Evolutionary conservation across 768 basidiomycete species (phyloP).

Genomic region (Pleurotus sapidus): DNA sequence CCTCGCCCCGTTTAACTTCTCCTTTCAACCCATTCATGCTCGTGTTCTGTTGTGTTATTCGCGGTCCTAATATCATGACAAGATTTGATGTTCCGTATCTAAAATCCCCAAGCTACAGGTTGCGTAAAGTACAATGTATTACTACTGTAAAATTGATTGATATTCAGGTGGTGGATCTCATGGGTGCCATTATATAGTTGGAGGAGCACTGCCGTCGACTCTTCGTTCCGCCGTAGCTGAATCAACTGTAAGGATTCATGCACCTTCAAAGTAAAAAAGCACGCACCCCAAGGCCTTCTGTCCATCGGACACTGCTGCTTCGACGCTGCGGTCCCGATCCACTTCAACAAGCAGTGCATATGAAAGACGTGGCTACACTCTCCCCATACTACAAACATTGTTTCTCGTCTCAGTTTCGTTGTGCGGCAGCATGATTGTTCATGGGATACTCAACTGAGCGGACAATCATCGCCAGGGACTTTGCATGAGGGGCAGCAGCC

Average conservation of each 20-base stretch:
- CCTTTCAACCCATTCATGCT: too few species aligned
- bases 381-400: constrained; percentile 75
- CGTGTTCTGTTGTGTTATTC: not conserved
- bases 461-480: constrained; percentile 95
- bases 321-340: constrained; percentile 86
- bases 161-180: not conserved
- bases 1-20: too few species aligned
- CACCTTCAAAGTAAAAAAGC: not conserved
- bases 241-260: not conserved
- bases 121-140: constrained; percentile 25
- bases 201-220: not conserved
- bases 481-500: constrained; percentile 96
- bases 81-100: constrained; percentile 11
- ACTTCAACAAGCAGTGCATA: constrained; percentile 97
- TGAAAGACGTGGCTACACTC: constrained; percentile 98
- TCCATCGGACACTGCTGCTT: constrained; percentile 99
- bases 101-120: constrained; percentile 2
- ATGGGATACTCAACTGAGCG: constrained; percentile 60
- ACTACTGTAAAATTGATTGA: constrained; percentile 16
- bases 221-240: constrained; percentile 14
- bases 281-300: constrained; percentile 85
- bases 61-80: not conserved
- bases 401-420: too few species aligned
- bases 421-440: not conserved
- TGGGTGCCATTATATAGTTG: not conserved